Evolutionary conservation across 2,329 filamentous ascomycete genomes (phyloP), one percentile per base, ranked within the genome.

Genomic region (Drechslerella dactyloides): DNA sequence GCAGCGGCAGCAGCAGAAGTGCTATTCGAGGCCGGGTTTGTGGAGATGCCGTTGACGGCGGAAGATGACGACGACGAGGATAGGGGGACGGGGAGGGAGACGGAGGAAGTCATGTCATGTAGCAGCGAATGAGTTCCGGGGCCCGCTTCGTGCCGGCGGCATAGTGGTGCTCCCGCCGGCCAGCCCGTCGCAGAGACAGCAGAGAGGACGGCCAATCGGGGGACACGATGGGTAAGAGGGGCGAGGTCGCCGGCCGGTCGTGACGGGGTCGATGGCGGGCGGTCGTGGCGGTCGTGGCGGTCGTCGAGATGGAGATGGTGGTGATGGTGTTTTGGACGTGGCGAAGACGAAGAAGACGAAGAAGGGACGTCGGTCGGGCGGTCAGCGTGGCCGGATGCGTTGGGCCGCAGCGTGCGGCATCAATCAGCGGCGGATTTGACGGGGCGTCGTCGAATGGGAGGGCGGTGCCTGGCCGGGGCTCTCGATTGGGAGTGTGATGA

Each of bases 101-200:
- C 33, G 55, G 55, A 70, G 40, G 65, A 70, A 69, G 70, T 69
- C 66, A 69, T 69, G 52, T 63, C 50, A 50, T 50, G 33, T 46
- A 61, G 37, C 37, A 66, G 57, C 40, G 54, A 59, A 56, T 58
- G 64, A 60, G 53, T 54, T 42, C 65, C 66, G 54, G 54, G 53
- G 54, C 58, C 65, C 65, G 57, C 46, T 69, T 73, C 60, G 64
- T 64, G 62, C 48, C 70, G 55, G 55, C 58, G 53, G 58, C 62
- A 69, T 69, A 56, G 23, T 60, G 53, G 48, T 73, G 17, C 58
- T 50, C 23, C 17, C 30, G 48, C 19, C 48, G 44, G 55, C 54
- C 44, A 55, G 52, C 37, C 37, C 37, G 37, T 30, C 21, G 44
- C 27, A 44, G 27, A 24, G 17, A 48, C 24, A 2, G 37, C 42